Evolutionary conservation across 2,329 filamentous ascomycete species (phyloP).

Genomic region (Beauveria caledonica): DNA sequence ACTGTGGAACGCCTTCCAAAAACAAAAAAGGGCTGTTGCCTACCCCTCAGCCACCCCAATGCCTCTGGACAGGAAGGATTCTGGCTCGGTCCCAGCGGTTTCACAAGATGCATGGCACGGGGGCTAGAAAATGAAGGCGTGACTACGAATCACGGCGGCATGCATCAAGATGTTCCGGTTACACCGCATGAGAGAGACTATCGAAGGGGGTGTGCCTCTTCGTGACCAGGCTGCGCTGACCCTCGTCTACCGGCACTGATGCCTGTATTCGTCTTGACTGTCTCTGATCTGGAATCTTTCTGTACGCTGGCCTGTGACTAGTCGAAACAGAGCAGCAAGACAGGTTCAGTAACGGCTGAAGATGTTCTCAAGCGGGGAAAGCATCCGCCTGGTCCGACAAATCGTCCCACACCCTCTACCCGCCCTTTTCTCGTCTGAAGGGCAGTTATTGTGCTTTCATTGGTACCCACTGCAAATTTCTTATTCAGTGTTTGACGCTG

Average conservation of each 20-base stretch:
- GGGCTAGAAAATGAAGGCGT: neutral
- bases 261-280: neutral
- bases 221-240: neutral
- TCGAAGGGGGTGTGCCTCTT: neutral
- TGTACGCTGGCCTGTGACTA: neutral
- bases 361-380: constrained; percentile 2
- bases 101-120: neutral
- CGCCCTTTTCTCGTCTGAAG: neutral
- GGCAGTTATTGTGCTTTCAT: neutral
- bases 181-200: neutral
- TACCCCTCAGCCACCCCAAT: constrained; percentile 1
- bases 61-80: neutral
- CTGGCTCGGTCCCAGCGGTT: neutral
- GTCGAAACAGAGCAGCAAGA: neutral
- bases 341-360: constrained; percentile 7
- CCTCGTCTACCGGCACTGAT: neutral
- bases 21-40: neutral
- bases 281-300: neutral
- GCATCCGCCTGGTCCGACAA: constrained; percentile 1
- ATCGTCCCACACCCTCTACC: neutral
- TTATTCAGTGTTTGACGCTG: neutral
- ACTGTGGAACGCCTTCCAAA: neutral
- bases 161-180: neutral
- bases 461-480: neutral
- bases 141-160: neutral